A percentile compares a stretch with the other conserved stretches of the same genome.
Conservation (phyloP, 176 grass and related monocot species). For the Cenchrus fungigraminus region DNA sequence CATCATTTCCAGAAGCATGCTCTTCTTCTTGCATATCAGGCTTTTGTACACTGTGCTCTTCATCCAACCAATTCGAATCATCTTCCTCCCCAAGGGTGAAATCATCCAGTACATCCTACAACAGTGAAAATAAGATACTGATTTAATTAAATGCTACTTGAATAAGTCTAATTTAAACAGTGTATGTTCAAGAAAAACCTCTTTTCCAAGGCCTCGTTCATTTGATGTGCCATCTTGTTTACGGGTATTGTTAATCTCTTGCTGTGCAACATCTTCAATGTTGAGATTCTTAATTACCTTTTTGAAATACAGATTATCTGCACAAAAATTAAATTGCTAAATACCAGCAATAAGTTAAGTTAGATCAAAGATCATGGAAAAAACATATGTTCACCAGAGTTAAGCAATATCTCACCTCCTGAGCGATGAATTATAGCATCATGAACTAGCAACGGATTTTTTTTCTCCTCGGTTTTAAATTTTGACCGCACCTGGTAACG, state of each 20-base stretch:
- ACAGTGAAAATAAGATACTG: neutral
- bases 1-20: constrained; percentile 45
- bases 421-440: constrained; percentile 76
- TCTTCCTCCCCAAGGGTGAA: constrained; percentile 31
- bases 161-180: neutral
- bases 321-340: neutral
- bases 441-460: constrained; percentile 61
- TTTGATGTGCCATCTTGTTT: constrained; percentile 43
- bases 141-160: constrained; percentile 1
- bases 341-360: constrained; percentile 8
- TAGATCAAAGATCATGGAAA: constrained; percentile 32
- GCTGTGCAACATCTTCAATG: constrained; percentile 43
- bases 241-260: constrained; percentile 20
- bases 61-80: constrained; percentile 30
- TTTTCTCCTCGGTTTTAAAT: constrained; percentile 87
- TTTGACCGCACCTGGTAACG: constrained; percentile 74
- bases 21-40: constrained; percentile 36
- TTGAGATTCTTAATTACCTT: constrained; percentile 80
- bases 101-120: constrained; percentile 33
- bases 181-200: constrained; percentile 30
- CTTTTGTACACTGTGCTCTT: constrained; percentile 6
- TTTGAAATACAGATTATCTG: constrained; percentile 84
- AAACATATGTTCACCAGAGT: constrained; percentile 10
- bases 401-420: constrained; percentile 47
- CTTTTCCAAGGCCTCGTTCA: constrained; percentile 26